These are phyloP conservation scores for Tulasnella sp. DNA, from an alignment of 768 basidiomycete genomes.

Conservation along the genomic window DNA sequence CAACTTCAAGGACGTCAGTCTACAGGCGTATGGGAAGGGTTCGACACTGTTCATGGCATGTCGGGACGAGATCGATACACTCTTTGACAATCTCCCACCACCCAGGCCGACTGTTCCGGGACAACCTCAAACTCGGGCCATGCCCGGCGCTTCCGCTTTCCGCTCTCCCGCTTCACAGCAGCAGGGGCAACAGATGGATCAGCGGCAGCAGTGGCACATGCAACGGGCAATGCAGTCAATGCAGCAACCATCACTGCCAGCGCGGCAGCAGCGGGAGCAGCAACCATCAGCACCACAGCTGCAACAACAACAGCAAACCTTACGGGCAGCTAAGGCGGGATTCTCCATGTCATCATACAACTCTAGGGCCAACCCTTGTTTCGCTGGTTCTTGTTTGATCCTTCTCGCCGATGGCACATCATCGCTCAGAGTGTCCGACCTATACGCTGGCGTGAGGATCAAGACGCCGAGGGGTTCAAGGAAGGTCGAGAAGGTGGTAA, in stretches of 20 bases:
- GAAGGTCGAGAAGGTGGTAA: slow-evolving; percentile 5
- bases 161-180: too few species aligned
- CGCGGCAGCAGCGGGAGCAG: too few species aligned
- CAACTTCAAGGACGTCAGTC: slow-evolving; percentile 20
- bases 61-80: slow-evolving; percentile 18
- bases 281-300: too few species aligned
- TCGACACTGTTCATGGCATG: slow-evolving; percentile 14
- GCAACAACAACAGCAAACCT: neutral
- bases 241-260: too few species aligned
- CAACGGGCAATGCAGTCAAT: too few species aligned
- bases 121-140: too few species aligned
- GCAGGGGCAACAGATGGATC: too few species aligned
- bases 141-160: too few species aligned
- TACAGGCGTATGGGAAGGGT: slow-evolving; percentile 16
- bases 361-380: slow-evolving; percentile 16
- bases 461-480: slow-evolving; percentile 10
- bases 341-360: slow-evolving; percentile 17
- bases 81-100: slow-evolving; percentile 19
- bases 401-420: neutral
- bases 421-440: neutral
- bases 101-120: slow-evolving; percentile 1
- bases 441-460: slow-evolving; percentile 5
- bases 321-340: neutral
- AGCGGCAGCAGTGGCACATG: too few species aligned
- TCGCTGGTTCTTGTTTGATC: slow-evolving; percentile 12